phyloP scores from a whole-genome alignment of 345 rosid species.

The Linum lewisii region DNA sequence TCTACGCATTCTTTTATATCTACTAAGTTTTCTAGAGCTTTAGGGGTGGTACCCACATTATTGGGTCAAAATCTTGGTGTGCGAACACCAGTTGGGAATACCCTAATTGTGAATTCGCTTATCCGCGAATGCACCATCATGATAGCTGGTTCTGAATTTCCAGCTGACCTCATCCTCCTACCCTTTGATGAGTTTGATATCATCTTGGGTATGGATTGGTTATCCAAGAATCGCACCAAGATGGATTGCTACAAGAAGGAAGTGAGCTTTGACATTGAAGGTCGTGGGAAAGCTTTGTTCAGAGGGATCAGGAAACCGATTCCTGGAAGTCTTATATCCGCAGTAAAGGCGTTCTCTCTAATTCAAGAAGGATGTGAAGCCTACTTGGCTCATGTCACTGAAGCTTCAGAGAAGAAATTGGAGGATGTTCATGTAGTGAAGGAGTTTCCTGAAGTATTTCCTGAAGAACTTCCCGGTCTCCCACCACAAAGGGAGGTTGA shows the following conservation, averaged over 20 bases:
- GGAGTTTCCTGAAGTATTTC: background rate
- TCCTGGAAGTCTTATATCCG: background rate
- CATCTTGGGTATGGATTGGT: too few species aligned
- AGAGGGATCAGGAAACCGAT: background rate
- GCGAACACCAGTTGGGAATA: background rate
- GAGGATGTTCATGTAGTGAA: background rate
- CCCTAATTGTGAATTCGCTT: background rate
- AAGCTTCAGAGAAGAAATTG: background rate
- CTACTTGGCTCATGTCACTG: background rate
- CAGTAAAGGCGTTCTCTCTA: background rate
- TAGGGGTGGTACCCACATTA: background rate
- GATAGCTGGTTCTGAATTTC: background rate
- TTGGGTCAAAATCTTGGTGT: background rate
- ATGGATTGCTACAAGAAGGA: background rate
- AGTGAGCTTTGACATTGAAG: background rate
- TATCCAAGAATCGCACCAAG: background rate
- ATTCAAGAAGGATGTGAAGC: background rate
- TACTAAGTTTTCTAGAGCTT: background rate
- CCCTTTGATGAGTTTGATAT: background rate
- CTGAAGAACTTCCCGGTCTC: background rate
- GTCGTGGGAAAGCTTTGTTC: background rate
- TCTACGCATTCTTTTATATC: background rate
- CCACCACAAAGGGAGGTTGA: background rate
- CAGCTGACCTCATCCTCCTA: background rate
- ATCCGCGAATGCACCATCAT: background rate